Base-by-base conservation (phyloP, 345 rosid species). In the Leavenworthia alabamica region DNA sequence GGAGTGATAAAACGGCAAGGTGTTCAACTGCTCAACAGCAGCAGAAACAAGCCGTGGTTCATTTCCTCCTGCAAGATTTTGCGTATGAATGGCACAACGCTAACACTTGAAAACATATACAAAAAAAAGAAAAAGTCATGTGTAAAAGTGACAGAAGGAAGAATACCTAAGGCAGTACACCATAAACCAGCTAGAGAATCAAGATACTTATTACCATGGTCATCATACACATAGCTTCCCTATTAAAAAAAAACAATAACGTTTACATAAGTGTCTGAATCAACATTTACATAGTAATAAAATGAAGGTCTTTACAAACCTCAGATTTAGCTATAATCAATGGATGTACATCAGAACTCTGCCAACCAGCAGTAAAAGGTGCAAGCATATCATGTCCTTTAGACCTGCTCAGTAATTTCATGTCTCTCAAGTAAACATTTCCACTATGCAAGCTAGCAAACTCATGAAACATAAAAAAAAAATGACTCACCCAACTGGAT, bases 301-400 rank as follows among this genome's bases (percentile, higher is more conserved):
- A 0, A 12, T 1, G 0, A 35, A 35, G 2, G 5, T 12, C 39
- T 89, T 5, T 22, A 37, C 37, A 59, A 1, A 81, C 98, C 95
- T 89, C 86, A n/a, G 97, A 86, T 46, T 78, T 93, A 2, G 84
- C 80, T 8, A 94, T 86, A 65, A 94, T 66, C 65, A 94, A 78
- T 3, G 99, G 99, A 75, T 90, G 48, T 52, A 82, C 4, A 77
- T 90, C 96, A 45, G 78, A 53, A 70, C 77, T 73, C 62, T 90
- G 99, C 99, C 97, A 85, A 20, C 97, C 99, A 50, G 97, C 97
- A 4, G 97, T 90, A 62, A 94, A 94, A 75, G 99, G 97, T 37
- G 96, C 99, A 72, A 94, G 80, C 97, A 94, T 94, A 73, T 82
- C 95, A 77, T 88, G 97, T 58, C 97, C 96, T 62, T 90, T 90